Evolutionary conservation across 2,329 filamentous ascomycete species (phyloP), one percentile per base, ranked within the genome.

Genomic region (Cladosporium cucumerinum): DNA sequence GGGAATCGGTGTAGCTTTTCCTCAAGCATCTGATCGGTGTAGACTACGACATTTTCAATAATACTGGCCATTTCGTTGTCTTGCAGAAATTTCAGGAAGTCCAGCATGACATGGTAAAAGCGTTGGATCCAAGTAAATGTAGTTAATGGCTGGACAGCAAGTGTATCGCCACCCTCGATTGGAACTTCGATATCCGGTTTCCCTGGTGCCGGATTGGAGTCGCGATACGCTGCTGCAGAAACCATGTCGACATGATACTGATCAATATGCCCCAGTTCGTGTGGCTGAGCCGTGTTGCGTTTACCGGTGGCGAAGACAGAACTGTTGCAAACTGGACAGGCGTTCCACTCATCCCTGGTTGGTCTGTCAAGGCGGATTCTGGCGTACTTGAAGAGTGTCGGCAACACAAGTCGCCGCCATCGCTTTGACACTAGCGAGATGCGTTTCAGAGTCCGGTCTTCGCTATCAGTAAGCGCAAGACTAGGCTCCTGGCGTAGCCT

Each of bases 301-400:
- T 25, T 8, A 5, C 11, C 32, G 18, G 14, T 18, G 2, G 48
- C 32, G 30, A 39, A 21, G 3, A 48, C n/a, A 23, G 46, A 57
- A n/a, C 23, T 18, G 30, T 62, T 46, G 25, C 60, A 62, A 18
- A 32, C 49, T 1, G 23, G 10, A 34, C 67, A 69, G 18, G 57
- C 34, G 4, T 21, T 34, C 65, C 66, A 68, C 2, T 67, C 36
- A 12, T 14, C 6, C 21, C 39, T 34, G 4, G 52, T 57, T 46
- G 63, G 60, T 3, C 11, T 34, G 52, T 72, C 74, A 23, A 81
- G 72, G 21, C 81, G 75, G 32, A 76, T 57, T 7, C 78, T 78
- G 25, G 76, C 77, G 74, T 88, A 79, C 39, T 81, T 81, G 77
- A 90, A 91, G 4, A 91, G 82, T 0, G 78, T 61, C 0, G 84